Conservation (phyloP, 306 rosid genomes). For the Malus orientalis region DNA sequence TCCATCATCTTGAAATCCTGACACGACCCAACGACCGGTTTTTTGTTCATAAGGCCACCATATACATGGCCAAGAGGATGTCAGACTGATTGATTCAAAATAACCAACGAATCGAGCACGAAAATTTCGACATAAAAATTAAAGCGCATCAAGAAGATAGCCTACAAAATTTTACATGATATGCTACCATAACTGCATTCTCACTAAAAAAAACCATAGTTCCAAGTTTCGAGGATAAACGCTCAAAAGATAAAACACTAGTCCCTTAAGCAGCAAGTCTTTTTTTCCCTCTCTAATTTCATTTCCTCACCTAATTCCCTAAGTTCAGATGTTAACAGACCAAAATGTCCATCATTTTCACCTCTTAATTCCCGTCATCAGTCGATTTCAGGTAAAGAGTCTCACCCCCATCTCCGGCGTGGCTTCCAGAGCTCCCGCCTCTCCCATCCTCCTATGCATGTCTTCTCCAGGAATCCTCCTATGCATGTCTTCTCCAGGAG, state of each 20-base stretch:
- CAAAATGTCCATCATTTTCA: conserved; percentile 7
- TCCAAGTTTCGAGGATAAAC: conserved; percentile 15
- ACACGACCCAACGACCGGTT: too few species aligned
- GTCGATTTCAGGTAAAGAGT: conserved; percentile 63
- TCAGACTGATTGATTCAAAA: neutral
- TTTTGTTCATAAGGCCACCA: neutral
- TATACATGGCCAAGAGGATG: neutral
- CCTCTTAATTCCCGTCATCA: conserved; percentile 52
- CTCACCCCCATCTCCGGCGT: conserved; percentile 72
- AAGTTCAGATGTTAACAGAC: conserved; percentile 17
- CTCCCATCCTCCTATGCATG: conserved; percentile 55
- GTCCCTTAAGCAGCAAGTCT: conserved; percentile 14
- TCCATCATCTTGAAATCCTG: neutral
- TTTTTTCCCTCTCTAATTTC: neutral
- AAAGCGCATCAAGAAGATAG: neutral
- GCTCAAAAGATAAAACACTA: conserved; percentile 24
- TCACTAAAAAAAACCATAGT: conserved; percentile 11
- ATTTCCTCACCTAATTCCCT: conserved; percentile 25
- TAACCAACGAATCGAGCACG: neutral
- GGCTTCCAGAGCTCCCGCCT: conserved; percentile 57
- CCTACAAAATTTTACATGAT: conserved; percentile 22
- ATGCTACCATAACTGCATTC: conserved; percentile 25
- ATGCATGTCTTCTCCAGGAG: conserved; percentile 57
- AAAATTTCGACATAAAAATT: neutral
- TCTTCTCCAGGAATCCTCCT: conserved; percentile 55